These are phyloP conservation scores for Yarrowia deformans DNA, from an alignment of 805 yeast species.

Conservation along the genomic window DNA sequence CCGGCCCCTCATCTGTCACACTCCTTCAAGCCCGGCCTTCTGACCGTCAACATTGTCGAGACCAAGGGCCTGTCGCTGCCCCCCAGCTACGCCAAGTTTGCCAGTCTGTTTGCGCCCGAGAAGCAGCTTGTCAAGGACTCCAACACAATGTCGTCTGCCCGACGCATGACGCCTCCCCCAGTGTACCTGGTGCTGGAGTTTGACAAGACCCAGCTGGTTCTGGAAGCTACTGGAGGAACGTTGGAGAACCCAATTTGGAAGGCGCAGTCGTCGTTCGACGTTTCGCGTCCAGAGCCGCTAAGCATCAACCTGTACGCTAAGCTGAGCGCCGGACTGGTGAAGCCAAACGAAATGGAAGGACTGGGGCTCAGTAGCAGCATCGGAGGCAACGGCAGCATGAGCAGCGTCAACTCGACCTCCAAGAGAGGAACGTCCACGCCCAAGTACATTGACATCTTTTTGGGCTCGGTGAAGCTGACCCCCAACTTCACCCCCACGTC, in stretches of 20 bases:
- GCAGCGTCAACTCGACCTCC: slow-evolving; percentile 13
- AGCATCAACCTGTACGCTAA: slow-evolving; percentile 80
- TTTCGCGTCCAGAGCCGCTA: slow-evolving; percentile 69
- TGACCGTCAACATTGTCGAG: slow-evolving; percentile 77
- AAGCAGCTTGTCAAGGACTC: slow-evolving; percentile 29
- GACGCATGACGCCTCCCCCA: slow-evolving; percentile 55
- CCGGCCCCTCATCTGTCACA: slow-evolving; percentile 18
- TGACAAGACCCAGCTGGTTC: slow-evolving; percentile 89
- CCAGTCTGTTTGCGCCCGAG: slow-evolving; percentile 17
- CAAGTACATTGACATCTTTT: slow-evolving; percentile 66
- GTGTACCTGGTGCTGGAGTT: slow-evolving; percentile 89
- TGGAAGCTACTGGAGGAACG: slow-evolving; percentile 86
- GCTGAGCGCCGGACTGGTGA: slow-evolving; percentile 53
- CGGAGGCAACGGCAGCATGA: slow-evolving; percentile 16
- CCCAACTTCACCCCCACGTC: slow-evolving; percentile 43
- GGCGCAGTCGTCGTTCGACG: slow-evolving; percentile 90
- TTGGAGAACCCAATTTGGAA: slow-evolving; percentile 82
- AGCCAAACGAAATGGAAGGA: slow-evolving; percentile 35
- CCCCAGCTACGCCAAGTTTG: slow-evolving; percentile 48
- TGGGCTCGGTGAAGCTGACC: slow-evolving; percentile 72
- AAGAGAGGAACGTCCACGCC: slow-evolving; percentile 45
- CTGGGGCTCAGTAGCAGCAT: slow-evolving; percentile 37
- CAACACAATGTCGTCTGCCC: slow-evolving; percentile 24
- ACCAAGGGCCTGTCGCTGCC: slow-evolving; percentile 76
- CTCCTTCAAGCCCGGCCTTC: slow-evolving; percentile 65